Percentiles rank a stretch among this genome's conserved stretches.
Evolutionary conservation across 2,329 filamentous ascomycete species (phyloP).

Genomic region (Arthrocladium fulminans): DNA sequence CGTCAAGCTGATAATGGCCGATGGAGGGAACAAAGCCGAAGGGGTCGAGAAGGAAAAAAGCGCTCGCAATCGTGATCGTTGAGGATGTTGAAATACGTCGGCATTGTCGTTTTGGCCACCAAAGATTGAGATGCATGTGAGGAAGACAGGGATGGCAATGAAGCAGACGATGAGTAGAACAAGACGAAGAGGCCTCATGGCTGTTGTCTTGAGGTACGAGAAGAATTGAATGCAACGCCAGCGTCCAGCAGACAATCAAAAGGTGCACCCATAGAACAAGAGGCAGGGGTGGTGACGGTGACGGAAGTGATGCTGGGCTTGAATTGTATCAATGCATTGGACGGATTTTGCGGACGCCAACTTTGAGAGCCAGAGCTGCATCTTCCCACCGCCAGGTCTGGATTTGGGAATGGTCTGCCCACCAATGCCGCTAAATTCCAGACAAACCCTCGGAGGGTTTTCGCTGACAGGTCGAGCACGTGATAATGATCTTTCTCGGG

Average conservation of each 20-base stretch:
- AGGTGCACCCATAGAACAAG: constrained; percentile 2
- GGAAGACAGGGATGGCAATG: constrained; percentile 40
- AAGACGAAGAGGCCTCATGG: constrained; percentile 41
- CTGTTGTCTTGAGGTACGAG: constrained; percentile 10
- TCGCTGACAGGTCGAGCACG: not conserved
- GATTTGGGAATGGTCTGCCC: not conserved
- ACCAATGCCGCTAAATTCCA: not conserved
- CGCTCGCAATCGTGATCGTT: constrained; percentile 43
- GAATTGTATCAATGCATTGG: no score
- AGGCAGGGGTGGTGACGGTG: not conserved
- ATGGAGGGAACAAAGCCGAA: constrained; percentile 85
- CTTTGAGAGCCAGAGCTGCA: not conserved
- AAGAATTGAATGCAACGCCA: constrained; percentile 6
- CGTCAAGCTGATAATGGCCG: constrained; percentile 89
- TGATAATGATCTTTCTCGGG: no score
- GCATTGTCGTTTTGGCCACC: constrained; percentile 22
- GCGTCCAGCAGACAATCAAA: constrained; percentile 3
- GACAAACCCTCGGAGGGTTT: not conserved
- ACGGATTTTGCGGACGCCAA: no score
- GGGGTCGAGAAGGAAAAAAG: constrained; percentile 66
- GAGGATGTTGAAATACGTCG: constrained; percentile 27
- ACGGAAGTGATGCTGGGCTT: not conserved
- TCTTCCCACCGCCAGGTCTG: not conserved
- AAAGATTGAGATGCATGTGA: constrained; percentile 40
- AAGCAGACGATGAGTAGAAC: constrained; percentile 39